These are phyloP conservation scores for Colletotrichum abscissum DNA, from an alignment of 2,329 filamentous ascomycete species.

Conservation along the genomic window DNA sequence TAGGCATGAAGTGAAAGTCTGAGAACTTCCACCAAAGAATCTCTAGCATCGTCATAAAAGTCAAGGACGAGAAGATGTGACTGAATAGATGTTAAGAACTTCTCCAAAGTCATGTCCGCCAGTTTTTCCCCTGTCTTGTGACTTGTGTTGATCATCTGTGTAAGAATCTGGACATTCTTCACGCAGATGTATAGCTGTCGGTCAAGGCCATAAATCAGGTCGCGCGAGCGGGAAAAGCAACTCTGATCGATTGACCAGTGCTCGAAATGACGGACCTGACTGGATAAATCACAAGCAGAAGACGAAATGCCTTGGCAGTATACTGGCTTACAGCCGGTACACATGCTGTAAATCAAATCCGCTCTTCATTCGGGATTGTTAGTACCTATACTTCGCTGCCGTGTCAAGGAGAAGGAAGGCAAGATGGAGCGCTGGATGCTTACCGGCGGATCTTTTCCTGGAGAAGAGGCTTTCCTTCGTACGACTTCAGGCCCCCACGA, in stretches of 20 bases:
- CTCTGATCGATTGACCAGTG: not conserved
- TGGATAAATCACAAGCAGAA: not conserved
- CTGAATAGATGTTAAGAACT: not conserved
- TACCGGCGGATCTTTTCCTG: not conserved
- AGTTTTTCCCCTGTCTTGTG: not conserved
- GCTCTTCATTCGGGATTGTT: not conserved
- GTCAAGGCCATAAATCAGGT: not conserved
- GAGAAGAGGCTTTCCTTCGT: not conserved
- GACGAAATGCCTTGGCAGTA: not conserved
- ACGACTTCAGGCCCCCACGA: not conserved
- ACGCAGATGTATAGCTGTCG: not conserved
- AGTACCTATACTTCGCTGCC: not conserved
- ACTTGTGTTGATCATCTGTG: not conserved
- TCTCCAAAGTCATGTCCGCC: not conserved
- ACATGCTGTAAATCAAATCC: not conserved
- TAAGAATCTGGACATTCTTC: not conserved
- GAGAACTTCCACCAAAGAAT: not conserved
- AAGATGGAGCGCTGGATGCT: not conserved
- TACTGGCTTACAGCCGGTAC: not conserved
- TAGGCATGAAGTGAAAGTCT: not conserved
- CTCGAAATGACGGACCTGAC: not conserved
- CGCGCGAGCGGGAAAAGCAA: not conserved
- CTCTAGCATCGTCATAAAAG: not conserved
- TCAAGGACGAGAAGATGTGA: not conserved
- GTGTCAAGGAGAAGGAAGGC: not conserved